These are phyloP conservation scores for Aspergillus cavernicola DNA, from an alignment of 495 filamentous ascomycete genomes.

Conservation along the genomic window DNA sequence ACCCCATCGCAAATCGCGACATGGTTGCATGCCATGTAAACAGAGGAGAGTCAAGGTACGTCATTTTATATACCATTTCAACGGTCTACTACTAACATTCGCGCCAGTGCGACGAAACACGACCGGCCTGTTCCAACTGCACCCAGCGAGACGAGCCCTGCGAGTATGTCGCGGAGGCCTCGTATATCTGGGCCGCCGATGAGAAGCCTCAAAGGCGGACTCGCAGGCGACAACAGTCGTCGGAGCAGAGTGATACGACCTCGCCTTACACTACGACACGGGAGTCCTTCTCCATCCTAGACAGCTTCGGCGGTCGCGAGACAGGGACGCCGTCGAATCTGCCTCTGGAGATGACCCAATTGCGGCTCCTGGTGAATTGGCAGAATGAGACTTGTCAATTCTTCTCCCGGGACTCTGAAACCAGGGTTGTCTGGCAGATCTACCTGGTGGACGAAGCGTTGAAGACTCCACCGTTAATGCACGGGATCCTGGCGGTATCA, in stretches of 20 bases:
- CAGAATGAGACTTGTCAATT: constrained; percentile 21
- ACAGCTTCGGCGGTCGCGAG: not conserved
- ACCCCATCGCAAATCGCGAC: constrained; percentile 23
- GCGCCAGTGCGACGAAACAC: constrained; percentile 27
- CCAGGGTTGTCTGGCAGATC: constrained; percentile 26
- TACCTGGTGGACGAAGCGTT: constrained; percentile 34
- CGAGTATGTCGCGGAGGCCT: constrained; percentile 17
- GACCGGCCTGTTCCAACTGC: constrained; percentile 22
- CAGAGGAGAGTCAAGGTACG: constrained; percentile 26
- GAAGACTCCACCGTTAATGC: constrained; percentile 29
- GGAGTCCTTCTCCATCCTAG: constrained; percentile 5
- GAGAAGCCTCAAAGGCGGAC: not conserved
- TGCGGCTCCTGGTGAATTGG: constrained; percentile 24
- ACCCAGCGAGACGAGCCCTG: constrained; percentile 18
- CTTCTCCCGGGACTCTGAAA: constrained; percentile 19
- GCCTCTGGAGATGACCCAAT: constrained; percentile 17
- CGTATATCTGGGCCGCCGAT: constrained; percentile 17
- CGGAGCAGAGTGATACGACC: not conserved
- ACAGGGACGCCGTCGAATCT: not conserved
- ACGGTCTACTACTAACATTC: no score
- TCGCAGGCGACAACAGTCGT: not conserved
- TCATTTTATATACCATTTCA: no score
- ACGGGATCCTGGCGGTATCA: constrained; percentile 34
- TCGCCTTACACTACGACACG: not conserved
- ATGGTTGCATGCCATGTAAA: constrained; percentile 26